phyloP scores from a whole-genome alignment of 257 asterid species.

The Paraleonurus japonicus region DNA sequence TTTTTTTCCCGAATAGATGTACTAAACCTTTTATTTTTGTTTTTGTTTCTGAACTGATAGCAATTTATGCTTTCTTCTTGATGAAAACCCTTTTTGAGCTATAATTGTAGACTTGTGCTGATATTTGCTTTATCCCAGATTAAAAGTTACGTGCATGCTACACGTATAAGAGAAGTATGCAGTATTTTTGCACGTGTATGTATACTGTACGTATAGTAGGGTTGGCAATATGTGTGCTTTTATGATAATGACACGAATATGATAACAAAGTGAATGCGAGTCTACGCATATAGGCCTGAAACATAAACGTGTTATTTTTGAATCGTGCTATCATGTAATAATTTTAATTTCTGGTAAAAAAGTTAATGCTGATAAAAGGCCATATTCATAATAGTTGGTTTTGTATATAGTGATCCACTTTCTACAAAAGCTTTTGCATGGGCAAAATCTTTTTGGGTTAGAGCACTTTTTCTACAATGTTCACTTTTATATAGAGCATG shows the following conservation, averaged over 20 bases:
- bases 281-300: not conserved
- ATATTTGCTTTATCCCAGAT: not conserved
- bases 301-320: not conserved
- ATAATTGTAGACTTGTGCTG: not conserved
- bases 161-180: not conserved
- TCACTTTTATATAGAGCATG: no score
- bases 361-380: not conserved
- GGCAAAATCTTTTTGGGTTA: not conserved
- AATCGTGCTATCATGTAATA: not conserved
- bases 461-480: not conserved
- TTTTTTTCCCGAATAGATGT: not conserved
- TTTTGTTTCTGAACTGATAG: not conserved
- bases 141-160: not conserved
- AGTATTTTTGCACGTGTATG: not conserved
- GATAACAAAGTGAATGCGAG: not conserved
- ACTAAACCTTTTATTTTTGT: not conserved
- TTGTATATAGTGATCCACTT: slow-evolving; percentile 14
- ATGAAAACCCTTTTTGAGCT: slow-evolving; percentile 1
- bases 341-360: not conserved
- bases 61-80: not conserved
- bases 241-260: not conserved
- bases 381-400: not conserved
- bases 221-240: not conserved
- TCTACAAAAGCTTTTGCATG: not conserved
- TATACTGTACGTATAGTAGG: not conserved